Evolutionary conservation across 2,329 filamentous ascomycete species (phyloP).

Genomic region (Fusarium neocosmosporiellum): DNA sequence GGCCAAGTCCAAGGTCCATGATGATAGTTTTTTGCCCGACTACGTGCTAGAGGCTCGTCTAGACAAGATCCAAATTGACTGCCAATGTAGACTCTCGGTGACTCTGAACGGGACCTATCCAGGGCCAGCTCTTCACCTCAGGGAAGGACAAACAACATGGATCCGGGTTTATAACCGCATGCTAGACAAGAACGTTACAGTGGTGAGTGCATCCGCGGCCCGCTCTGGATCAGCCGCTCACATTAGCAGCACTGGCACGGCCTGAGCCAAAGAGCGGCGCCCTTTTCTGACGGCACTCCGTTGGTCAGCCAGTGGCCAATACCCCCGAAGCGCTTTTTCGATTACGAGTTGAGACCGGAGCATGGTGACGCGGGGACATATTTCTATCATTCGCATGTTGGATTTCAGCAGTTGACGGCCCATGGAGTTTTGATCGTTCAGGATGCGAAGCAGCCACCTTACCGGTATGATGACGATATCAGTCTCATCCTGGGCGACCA

Average conservation of each 20-base stretch:
- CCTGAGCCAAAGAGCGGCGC: conserved; percentile 66
- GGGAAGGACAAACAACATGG: conserved; percentile 29
- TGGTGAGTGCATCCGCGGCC: conserved; percentile 9
- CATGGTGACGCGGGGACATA: conserved; percentile 69
- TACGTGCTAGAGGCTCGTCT: conserved; percentile 25
- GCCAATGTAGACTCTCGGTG: conserved; percentile 5
- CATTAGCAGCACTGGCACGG: conserved; percentile 75
- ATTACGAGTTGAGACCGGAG: conserved; percentile 70
- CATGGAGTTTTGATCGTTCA: conserved; percentile 66
- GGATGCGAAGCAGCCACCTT: conserved; percentile 59
- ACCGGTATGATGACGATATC: conserved; percentile 71
- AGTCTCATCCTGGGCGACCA: conserved; percentile 64
- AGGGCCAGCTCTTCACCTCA: conserved; percentile 8
- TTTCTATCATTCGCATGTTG: conserved; percentile 76
- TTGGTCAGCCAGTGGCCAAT: conserved; percentile 74
- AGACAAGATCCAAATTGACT: conserved; percentile 20
- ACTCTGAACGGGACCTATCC: conserved; percentile 23
- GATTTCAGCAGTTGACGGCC: conserved; percentile 69
- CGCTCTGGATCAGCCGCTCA: no score
- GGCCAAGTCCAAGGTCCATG: conserved; percentile 8
- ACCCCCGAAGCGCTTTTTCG: conserved; percentile 70
- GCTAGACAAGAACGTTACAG: conserved; percentile 21
- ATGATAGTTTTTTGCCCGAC: conserved; percentile 18
- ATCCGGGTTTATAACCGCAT: conserved; percentile 28
- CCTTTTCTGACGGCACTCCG: conserved; percentile 73